phyloP scores from a whole-genome alignment of 169 alveolate genomes.

The Perkinsus marinus region DNA sequence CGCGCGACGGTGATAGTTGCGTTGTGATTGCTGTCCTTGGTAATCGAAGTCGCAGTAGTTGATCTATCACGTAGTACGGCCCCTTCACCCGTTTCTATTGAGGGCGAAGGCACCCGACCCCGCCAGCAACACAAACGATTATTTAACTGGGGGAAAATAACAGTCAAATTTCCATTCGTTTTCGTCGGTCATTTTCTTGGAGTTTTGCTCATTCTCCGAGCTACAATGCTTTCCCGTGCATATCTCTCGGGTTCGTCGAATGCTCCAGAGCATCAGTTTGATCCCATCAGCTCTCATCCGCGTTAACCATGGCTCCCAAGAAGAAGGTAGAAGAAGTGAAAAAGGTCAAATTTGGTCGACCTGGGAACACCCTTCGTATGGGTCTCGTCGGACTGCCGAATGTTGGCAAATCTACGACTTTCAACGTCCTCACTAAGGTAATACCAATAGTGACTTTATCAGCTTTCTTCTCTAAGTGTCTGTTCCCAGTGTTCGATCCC shows the following conservation, averaged over 20 bases:
- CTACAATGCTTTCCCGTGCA: too few species aligned
- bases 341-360: conserved; percentile 27
- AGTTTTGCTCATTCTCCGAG: too few species aligned
- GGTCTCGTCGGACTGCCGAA: conserved; percentile 99
- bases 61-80: too few species aligned
- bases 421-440: conserved; percentile 83
- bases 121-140: too few species aligned
- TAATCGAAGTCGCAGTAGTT: neutral
- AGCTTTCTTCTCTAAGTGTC: neutral
- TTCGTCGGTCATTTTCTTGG: too few species aligned
- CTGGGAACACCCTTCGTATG: conserved; percentile 42
- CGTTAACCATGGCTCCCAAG: conserved; percentile 61
- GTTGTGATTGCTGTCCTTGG: neutral
- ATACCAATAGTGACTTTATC: neutral
- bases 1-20: neutral
- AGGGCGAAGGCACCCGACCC: too few species aligned
- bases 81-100: too few species aligned
- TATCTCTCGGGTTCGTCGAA: too few species aligned
- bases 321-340: conserved; percentile 50
- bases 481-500: conserved; percentile 56
- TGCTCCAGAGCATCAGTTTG: too few species aligned
- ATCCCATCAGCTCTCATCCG: neutral
- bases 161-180: too few species aligned
- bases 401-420: conserved; percentile 72
- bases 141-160: too few species aligned